Base-by-base conservation (phyloP, 345 rosid genomes). In the Arabidopsis suecica region DNA sequence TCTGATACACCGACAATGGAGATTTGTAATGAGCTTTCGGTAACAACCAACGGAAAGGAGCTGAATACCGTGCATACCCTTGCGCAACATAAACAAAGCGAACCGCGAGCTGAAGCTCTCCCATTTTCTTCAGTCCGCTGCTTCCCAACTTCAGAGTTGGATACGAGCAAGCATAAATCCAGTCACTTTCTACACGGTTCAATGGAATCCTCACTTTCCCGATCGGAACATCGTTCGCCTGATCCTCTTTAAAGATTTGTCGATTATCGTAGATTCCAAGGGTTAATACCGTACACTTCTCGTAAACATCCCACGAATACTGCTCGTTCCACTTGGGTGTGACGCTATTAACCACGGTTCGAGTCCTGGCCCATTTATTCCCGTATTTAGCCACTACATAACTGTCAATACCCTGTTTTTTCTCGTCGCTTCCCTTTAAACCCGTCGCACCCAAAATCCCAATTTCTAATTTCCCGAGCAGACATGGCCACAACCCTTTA, bases 361-460 rank as follows among this genome's bases (percentile, higher is more conserved):
- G 63, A 22, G 71, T 76, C 65, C 71, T 76, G 0, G 23, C 58
- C 80, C 80, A 76, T 55, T 70, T 76, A 2, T 62, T 69, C 5
- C 80, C 80, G 3, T 76, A 76, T 48, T 76, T 76, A 7, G 60
- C 80, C 6, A 76, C 80, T 2, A 62, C 75, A 1, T 76, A 76
- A 58, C 63, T 58, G 44, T 58, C 42, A 2, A 58, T 36, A 0
- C 28, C 63, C 25, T 22, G 5, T 20, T 57, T 58, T 1, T 34
- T 36, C 63, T 16, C 63, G 11, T 58, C 63, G 10, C 14, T 58
- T 34, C 41, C 42, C 14, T 58, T 58, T 58, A 76, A 54, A 23
- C 59, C 65, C 2, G 75, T 62, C 0, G 75, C 74, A 0, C 71
- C 63, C 58, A 76, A 37, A 1, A 76, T 76, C 23, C 80, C 70